phyloP scores from a whole-genome alignment of 106 monocot species.

The Acorus calamus region DNA sequence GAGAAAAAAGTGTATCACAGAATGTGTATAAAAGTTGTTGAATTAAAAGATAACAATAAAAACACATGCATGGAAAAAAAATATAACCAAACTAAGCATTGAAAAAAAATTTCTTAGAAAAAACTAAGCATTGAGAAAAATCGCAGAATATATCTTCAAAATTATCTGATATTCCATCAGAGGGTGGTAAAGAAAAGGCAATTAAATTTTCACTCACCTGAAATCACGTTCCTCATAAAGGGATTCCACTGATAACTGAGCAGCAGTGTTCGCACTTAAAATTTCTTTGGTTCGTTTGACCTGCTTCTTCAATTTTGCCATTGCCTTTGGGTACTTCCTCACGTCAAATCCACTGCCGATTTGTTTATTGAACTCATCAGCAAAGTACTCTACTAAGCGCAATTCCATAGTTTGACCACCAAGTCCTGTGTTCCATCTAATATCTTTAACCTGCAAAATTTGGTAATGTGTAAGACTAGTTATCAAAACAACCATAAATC shows the following conservation, averaged over 20 bases:
- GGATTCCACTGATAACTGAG: constrained; percentile 95
- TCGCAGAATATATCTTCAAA: constrained; percentile 6
- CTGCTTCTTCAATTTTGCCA: constrained; percentile 99
- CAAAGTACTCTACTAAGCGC: constrained; percentile 79
- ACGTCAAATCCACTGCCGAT: constrained; percentile 76
- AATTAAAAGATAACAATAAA: too few species aligned
- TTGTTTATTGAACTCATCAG: constrained; percentile 89
- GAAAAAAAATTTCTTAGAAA: not conserved
- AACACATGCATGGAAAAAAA: too few species aligned
- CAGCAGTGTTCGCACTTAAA: constrained; percentile 87
- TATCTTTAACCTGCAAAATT: constrained; percentile 77
- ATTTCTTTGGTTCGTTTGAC: constrained; percentile 98
- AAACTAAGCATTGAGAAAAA: not conserved
- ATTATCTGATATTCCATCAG: not conserved
- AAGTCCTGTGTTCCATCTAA: constrained; percentile 81
- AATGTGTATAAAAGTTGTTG: too few species aligned
- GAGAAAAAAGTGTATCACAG: too few species aligned
- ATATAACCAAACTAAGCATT: not conserved
- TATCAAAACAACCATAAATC: too few species aligned
- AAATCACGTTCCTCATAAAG: constrained; percentile 88
- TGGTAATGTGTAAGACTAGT: too few species aligned
- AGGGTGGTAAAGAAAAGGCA: not conserved
- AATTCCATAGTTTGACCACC: constrained; percentile 91
- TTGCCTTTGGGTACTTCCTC: constrained; percentile 82
- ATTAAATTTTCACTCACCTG: constrained; percentile 34